Conservation (phyloP, 352 stramenopile species). For the Phytophthora tentaculata region DNA sequence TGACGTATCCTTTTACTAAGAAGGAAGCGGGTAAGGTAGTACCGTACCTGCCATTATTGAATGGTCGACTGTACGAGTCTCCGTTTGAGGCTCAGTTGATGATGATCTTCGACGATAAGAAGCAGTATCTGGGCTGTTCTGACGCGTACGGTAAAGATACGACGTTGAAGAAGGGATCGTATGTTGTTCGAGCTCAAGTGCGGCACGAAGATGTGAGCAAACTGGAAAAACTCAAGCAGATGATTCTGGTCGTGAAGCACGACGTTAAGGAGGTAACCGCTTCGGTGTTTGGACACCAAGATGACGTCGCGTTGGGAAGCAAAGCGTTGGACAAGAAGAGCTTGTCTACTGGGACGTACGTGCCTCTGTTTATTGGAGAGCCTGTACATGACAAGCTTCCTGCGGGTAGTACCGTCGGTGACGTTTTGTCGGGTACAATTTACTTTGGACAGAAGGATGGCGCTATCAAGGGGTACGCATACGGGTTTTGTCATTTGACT, state of each 20-base stretch:
- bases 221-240: constrained; percentile 83
- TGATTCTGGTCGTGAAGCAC: constrained; percentile 79
- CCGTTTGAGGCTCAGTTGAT: constrained; percentile 93
- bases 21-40: constrained; percentile 89
- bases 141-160: constrained; percentile 88
- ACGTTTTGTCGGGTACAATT: constrained; percentile 73
- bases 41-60: constrained; percentile 77
- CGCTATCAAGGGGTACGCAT: constrained; percentile 51
- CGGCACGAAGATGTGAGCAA: constrained; percentile 86
- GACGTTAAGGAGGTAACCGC: constrained; percentile 75
- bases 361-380: constrained; percentile 81
- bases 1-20: constrained; percentile 91
- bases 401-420: constrained; percentile 52
- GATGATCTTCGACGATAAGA: constrained; percentile 94
- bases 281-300: constrained; percentile 67
- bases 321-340: constrained; percentile 65
- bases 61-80: constrained; percentile 93
- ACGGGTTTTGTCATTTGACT: background rate
- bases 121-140: constrained; percentile 87
- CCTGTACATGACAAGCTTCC: constrained; percentile 77
- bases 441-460: constrained; percentile 81
- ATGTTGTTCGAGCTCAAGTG: constrained; percentile 73
- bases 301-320: constrained; percentile 62
- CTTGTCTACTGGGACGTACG: constrained; percentile 56
- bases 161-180: constrained; percentile 88